A percentile compares a stretch with the other conserved stretches of the same genome.
These are phyloP conservation scores for Colletotrichum cordylinicola DNA, from an alignment of 2,329 filamentous ascomycete species.

Conservation along the genomic window DNA sequence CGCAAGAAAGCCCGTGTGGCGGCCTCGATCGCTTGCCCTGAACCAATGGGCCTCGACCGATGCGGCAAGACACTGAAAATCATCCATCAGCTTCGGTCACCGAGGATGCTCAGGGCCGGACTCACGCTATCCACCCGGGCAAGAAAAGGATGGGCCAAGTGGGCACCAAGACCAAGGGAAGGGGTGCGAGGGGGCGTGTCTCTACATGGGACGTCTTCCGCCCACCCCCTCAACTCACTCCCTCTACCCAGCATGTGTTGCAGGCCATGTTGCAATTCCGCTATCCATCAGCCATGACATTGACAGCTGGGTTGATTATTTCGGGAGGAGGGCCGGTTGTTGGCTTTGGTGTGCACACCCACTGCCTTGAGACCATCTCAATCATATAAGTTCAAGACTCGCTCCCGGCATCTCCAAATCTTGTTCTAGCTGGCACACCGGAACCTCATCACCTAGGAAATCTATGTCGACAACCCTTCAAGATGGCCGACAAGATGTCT, in stretches of 20 bases:
- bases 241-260: slow-evolving; percentile 22
- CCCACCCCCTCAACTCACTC: slow-evolving; percentile 18
- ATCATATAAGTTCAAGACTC: slow-evolving; percentile 26
- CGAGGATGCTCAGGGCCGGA: slow-evolving; percentile 45
- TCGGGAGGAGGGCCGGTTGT: slow-evolving; percentile 17
- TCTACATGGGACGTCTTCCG: slow-evolving; percentile 21
- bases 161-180: slow-evolving; percentile 12
- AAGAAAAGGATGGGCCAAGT: slow-evolving; percentile 20
- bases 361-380: slow-evolving; percentile 7
- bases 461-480: slow-evolving; percentile 33
- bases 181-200: slow-evolving; percentile 26
- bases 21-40: slow-evolving; percentile 17
- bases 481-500: slow-evolving; percentile 53
- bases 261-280: slow-evolving; percentile 21
- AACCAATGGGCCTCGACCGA: slow-evolving; percentile 30
- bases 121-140: slow-evolving; percentile 29
- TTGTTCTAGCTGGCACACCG: slow-evolving; percentile 14
- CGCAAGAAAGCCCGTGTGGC: slow-evolving; percentile 19
- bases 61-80: slow-evolving; percentile 42
- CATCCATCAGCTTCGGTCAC: slow-evolving; percentile 48
- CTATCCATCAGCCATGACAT: slow-evolving; percentile 23
- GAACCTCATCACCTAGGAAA: slow-evolving; percentile 26
- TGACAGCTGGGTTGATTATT: slow-evolving; percentile 29
- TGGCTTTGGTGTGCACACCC: slow-evolving; percentile 11
- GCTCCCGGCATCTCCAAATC: slow-evolving; percentile 15